Base-by-base conservation (phyloP, 2,329 filamentous ascomycete species). In the Cadophora sp. region DNA sequence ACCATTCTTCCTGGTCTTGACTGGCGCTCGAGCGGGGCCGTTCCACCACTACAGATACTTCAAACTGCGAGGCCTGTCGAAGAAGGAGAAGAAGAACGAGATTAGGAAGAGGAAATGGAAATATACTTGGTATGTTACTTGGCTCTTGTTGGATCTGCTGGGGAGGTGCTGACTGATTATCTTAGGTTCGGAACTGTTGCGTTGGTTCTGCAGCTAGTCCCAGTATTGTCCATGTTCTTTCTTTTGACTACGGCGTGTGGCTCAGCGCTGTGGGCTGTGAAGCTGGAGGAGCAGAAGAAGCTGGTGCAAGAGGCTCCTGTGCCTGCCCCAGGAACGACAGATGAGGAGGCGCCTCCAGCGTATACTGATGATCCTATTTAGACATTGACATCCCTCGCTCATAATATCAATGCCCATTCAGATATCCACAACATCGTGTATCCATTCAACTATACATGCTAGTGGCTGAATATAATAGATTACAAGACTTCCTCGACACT, bases 41-140 rank as follows among this genome's bases (percentile, higher is more conserved):
- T 87, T 98, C 31, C 91, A 96, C 65, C 94, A 97, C 74, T 96
- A 94, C 83, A 85, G 96, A 67, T 97, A 96, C 84, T 97, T 94
- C 78, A 88, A 94, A 75, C 83, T 99, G 60, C 85, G 90, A 50
- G 92, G 90, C 0, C 84, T 97, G 72, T 86, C 86, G 50, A 93
- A 90, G 79, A 89, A 91, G 74, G 87, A 97, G 77, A 85, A 89
- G 71, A 92, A 92, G 75, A 83, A 82, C 31, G 93, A 92, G 74
- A 87, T 95, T 31, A 85, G 85, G 68, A 83, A 83, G 53, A 86
- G 91, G 64, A 84, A 87, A 70, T 92, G 92, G 87, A 92, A 96
- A 68, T 98, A 97, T 78, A 90, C 93, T 16, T 97, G 93, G 93
- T 88, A 69, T 50, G 60, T 65, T 37, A 31, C 2, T 8, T 34